Evolutionary conservation across 257 asterid genomes (phyloP), one percentile per base, ranked within the genome.

Genomic region (Gentiana macrophylla): DNA sequence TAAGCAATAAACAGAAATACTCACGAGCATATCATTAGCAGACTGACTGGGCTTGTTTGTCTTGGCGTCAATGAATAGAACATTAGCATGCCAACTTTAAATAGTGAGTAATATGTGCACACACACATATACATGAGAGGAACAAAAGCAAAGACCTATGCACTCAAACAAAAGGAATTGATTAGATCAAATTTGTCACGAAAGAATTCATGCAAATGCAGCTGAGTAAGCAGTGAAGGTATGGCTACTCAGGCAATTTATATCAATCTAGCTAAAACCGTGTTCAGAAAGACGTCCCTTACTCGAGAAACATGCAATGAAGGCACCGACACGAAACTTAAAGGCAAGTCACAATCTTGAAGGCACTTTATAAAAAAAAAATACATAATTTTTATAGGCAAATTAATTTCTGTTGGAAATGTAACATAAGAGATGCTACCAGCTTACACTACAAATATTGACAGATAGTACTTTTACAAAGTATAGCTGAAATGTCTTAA

Each of bases 11-110:
- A 53, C 57, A 34, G 62, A 49, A 24, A 59, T 61, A 74, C 98
- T 70, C 77, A 91, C 98, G 98, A 87, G 92, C 98, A 91, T 72
- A 91, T 91, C 96, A 91, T 91, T 59, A 91, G 81, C 87, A 91
- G 73, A 72, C 98, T 87, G 67, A 91, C 98, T 52, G 98, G 77
- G 67, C 94, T 91, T 32, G 98, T 75, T 73, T 84, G 98, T 48
- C 84, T 78, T 33, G 96, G 95, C 52, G 98, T 91, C 61, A 91
- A 78, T 43, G 98, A 87, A 77, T 91, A 91, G 65, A 91, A 91
- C 98, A 87, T 91, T 59, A 86, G 78, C 88, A 84, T 82, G 59
- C 98, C 98, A 37, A 86, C 89, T 77, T 91, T 84, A 80, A 91
- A 91, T 63, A 87, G 75, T 37, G 96, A 87, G 77, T 80, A 91